Conservation (phyloP, 2,329 filamentous ascomycete species). For the Aspergillus fumigatus region DNA sequence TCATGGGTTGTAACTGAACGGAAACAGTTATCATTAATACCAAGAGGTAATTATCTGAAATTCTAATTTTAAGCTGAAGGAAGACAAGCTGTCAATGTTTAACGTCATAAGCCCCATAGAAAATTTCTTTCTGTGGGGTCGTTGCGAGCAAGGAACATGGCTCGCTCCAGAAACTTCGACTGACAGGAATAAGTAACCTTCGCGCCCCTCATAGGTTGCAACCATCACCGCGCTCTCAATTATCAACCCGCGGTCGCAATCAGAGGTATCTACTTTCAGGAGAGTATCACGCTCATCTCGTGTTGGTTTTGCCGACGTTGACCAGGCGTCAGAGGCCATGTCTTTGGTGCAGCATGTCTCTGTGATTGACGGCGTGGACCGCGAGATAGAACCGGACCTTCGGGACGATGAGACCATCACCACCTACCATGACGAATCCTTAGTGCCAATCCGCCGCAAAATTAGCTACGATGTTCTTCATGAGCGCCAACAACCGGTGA, state of each 20-base stretch:
- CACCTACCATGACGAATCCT: neutral
- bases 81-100: neutral
- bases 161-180: neutral
- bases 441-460: constrained; percentile 34
- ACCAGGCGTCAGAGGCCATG: constrained; percentile 30
- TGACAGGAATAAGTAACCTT: neutral
- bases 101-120: neutral
- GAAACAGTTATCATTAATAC: neutral
- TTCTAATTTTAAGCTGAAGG: neutral
- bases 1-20: neutral
- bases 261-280: neutral
- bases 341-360: constrained; percentile 51
- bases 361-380: constrained; percentile 46
- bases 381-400: constrained; percentile 27
- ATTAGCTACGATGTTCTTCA: constrained; percentile 47
- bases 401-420: constrained; percentile 16
- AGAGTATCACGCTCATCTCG: neutral
- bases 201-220: neutral
- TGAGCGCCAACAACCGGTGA: constrained; percentile 23
- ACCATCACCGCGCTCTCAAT: neutral
- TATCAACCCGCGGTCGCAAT: neutral
- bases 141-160: neutral
- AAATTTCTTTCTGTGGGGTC: neutral
- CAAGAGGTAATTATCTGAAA: neutral
- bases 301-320: neutral